Percentiles rank a stretch among this genome's conserved stretches.
Conservation (phyloP, 139 green algal genomes). For the Picochlorum sp. region DNA sequence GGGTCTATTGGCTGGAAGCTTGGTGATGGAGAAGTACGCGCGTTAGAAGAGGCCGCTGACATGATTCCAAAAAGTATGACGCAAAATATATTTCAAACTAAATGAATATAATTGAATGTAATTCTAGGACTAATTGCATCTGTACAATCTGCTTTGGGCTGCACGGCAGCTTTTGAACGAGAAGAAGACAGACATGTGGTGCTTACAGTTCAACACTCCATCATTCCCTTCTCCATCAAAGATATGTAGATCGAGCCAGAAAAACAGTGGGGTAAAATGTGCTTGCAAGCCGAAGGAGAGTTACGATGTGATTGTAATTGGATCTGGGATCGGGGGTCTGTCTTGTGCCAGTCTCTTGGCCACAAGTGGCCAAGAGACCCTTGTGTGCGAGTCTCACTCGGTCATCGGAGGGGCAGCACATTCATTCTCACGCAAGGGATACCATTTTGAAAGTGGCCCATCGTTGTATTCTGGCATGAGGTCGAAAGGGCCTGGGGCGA, state of each 20-base stretch:
- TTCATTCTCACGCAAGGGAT: conserved; percentile 55
- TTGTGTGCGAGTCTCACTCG: conserved; percentile 61
- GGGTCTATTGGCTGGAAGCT: conserved; percentile 66
- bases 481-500: conserved; percentile 37
- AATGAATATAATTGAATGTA: conserved; percentile 14
- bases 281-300: too few relatives aligned
- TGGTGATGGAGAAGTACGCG: conserved; percentile 43
- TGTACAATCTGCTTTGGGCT: too few relatives aligned
- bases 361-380: conserved; percentile 60
- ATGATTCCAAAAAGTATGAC: conserved; percentile 44
- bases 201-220: too few relatives aligned
- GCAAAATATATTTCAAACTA: conserved; percentile 88
- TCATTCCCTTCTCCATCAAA: too few relatives aligned
- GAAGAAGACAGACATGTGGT: too few relatives aligned
- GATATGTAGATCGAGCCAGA: too few relatives aligned
- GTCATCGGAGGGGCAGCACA: conserved; percentile 77
- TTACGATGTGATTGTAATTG: conserved; percentile 64
- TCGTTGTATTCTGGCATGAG: conserved; percentile 62
- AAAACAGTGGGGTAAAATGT: too few relatives aligned
- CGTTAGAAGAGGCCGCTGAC: conserved; percentile 46
- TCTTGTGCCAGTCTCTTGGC: conserved; percentile 67
- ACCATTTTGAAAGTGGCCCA: conserved; percentile 84
- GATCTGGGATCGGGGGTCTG: conserved; percentile 45
- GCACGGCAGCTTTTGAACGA: too few relatives aligned
- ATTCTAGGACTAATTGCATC: too few relatives aligned